Conservation (phyloP, 2,329 filamentous ascomycete species). For the Sclerotinia subarctica region DNA sequence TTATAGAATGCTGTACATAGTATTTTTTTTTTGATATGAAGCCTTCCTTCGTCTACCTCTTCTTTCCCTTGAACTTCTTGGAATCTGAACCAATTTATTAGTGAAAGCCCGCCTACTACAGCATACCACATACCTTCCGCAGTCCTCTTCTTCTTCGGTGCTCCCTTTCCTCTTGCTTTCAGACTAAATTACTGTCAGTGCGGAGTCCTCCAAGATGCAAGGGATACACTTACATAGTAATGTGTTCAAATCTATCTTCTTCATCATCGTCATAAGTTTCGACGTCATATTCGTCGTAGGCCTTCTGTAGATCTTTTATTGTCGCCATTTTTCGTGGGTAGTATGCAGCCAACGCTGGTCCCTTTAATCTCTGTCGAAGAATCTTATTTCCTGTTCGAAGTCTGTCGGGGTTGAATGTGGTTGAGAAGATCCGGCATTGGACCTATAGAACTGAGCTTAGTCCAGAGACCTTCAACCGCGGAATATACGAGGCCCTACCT, state of each 20-base stretch:
- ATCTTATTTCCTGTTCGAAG: constrained; percentile 87
- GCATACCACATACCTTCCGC: constrained; percentile 38
- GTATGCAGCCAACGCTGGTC: constrained; percentile 80
- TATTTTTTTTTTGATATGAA: constrained; percentile 22
- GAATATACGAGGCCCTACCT: constrained; percentile 52
- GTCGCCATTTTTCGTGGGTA: constrained; percentile 69
- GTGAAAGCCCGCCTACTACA: background rate
- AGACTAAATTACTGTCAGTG: constrained; percentile 49
- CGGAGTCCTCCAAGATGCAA: constrained; percentile 59
- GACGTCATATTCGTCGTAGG: constrained; percentile 45
- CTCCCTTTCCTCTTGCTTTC: constrained; percentile 79
- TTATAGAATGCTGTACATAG: constrained; percentile 32
- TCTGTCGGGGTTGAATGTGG: constrained; percentile 82
- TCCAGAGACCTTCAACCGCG: background rate
- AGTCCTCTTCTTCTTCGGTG: constrained; percentile 86
- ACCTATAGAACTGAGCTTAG: constrained; percentile 50
- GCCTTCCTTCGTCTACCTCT: constrained; percentile 39
- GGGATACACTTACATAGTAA: constrained; percentile 16
- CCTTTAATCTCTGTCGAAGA: constrained; percentile 80
- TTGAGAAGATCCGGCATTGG: constrained; percentile 89
- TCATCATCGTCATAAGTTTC: constrained; percentile 65
- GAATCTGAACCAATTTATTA: constrained; percentile 39
- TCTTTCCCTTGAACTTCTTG: constrained; percentile 47
- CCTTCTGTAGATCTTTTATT: constrained; percentile 69
- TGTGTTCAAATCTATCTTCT: constrained; percentile 61